Base-by-base conservation (phyloP, 495 filamentous ascomycete species). In the Aspergillus asperescens region DNA sequence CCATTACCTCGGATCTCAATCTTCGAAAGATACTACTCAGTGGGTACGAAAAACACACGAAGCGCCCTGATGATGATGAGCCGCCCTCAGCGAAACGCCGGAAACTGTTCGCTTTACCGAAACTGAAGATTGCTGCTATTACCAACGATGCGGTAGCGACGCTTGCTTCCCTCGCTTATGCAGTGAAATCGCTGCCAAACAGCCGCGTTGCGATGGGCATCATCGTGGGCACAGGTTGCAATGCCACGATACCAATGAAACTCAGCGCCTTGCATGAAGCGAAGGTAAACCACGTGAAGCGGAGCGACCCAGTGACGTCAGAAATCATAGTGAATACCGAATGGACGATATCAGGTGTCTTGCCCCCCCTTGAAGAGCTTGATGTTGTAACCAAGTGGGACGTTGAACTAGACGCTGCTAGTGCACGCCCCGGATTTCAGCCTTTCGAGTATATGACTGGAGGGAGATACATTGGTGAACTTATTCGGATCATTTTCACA, bases 381-480 rank as follows among this genome's bases (percentile, higher is more conserved):
- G 72, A 77, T 3, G 71, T 89, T 19, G 78, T 83, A 37, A 90
- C 81, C 8, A 77, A 75, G 44, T 92, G 88, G 88, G 89, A 94
- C 58, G 54, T 65, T 2, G 67, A 75, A 49, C 73, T 94, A 12
- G 86, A 90, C 54, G 58, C 56, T 7, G 78, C 79, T 9, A 82
- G 83, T 60, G 81, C 87, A 59, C 77, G 77, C 1, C 87, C 88
- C 0, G 89, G 88, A 0, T 92, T 92, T 60, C 87, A 91, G 60
- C 89, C 89, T 1, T 83, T 92, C 48, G 89, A 94, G 67, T 90
- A 91, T 64, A 89, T 94, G 86, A 90, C 87, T 1, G 80, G 85
- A 15, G 89, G 89, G 0, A 77, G 88, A 15, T 94, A 94, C 61
- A 76, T 94, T 13, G 89, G 89, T 39, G 89, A 92, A 71, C 75